A percentile compares a stretch with the other conserved stretches of the same genome.
Evolutionary conservation across 2,329 filamentous ascomycete species (phyloP).

Genomic region (Arachnomyces sp.): DNA sequence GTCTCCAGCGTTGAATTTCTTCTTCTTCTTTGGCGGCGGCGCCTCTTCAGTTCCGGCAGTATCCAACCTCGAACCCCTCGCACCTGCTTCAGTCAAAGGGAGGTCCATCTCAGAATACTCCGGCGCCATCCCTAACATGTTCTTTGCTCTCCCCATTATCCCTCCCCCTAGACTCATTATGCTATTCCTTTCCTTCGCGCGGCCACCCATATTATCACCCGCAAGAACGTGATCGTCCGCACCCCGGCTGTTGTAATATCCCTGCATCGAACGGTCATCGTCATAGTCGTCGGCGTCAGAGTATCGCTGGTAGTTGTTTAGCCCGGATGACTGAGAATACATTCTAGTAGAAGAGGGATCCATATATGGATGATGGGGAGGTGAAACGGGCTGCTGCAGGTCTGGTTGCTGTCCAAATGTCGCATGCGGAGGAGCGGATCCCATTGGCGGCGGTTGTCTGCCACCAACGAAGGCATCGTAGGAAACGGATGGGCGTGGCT

Average conservation of each 20-base stretch:
- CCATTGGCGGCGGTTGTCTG: constrained; percentile 43
- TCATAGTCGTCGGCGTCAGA: constrained; percentile 81
- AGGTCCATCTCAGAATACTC: constrained; percentile 98
- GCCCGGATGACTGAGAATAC: constrained; percentile 69
- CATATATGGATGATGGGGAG: constrained; percentile 30
- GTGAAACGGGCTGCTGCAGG: constrained; percentile 15
- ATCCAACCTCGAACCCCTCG: constrained; percentile 40
- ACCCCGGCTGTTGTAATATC: constrained; percentile 66
- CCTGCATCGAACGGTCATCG: constrained; percentile 60
- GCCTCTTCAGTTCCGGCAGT: constrained; percentile 36
- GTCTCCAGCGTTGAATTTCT: constrained; percentile 60
- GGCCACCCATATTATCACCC: constrained; percentile 39
- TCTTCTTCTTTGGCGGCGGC: constrained; percentile 42
- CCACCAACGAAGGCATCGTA: constrained; percentile 92
- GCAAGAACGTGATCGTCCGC: constrained; percentile 50
- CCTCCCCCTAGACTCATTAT: constrained; percentile 81
- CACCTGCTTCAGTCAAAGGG: constrained; percentile 73
- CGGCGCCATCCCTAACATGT: constrained; percentile 76
- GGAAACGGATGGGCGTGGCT: constrained; percentile 73
- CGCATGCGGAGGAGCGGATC: constrained; percentile 30
- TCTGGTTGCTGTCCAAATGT: constrained; percentile 22
- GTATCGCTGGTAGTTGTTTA: constrained; percentile 86
- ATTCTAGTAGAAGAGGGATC: constrained; percentile 33
- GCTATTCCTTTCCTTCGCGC: constrained; percentile 75
- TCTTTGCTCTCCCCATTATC: constrained; percentile 78